A percentile compares a stretch with the other conserved stretches of the same genome.
These are phyloP conservation scores for Populus euphratica DNA, from an alignment of 345 rosid species.

Conservation along the genomic window DNA sequence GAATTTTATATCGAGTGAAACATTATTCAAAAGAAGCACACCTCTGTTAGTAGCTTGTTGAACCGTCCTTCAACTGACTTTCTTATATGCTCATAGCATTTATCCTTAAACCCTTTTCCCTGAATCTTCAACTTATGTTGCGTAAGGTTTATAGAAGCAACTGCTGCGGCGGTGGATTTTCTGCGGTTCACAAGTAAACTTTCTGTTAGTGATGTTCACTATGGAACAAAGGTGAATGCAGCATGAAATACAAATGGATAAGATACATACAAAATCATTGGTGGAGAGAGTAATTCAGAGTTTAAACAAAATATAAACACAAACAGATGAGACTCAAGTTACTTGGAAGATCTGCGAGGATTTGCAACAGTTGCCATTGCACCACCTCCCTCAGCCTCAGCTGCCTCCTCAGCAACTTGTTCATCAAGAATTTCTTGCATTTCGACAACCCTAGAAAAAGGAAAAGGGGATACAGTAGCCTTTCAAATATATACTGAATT, in stretches of 20 bases:
- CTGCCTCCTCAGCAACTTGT: slow-evolving; percentile 98
- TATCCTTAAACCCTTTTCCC: slow-evolving; percentile 94
- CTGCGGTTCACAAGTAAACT: slow-evolving; percentile 37
- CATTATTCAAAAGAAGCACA: slow-evolving; percentile 14
- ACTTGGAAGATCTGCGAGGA: slow-evolving; percentile 89
- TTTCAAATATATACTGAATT: background rate
- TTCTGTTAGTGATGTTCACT: background rate
- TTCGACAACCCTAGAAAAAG: slow-evolving; percentile 77
- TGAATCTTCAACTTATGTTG: slow-evolving; percentile 78
- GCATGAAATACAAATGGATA: background rate
- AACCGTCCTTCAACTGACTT: slow-evolving; percentile 88
- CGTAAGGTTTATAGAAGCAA: slow-evolving; percentile 56
- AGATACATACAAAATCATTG: slow-evolving; percentile 3
- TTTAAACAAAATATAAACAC: background rate
- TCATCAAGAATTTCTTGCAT: slow-evolving; percentile 99
- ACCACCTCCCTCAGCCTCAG: slow-evolving; percentile 98
- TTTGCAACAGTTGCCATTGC: slow-evolving; percentile 87
- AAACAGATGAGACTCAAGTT: slow-evolving; percentile 20
- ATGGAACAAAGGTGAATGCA: background rate
- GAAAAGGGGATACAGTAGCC: background rate
- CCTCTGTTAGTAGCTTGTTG: slow-evolving; percentile 76
- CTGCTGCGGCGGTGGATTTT: slow-evolving; percentile 50
- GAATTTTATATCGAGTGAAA: slow-evolving; percentile 2
- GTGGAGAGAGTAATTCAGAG: background rate
- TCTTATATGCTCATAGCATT: slow-evolving; percentile 89